A percentile compares a stretch with the other conserved stretches of the same genome.
Evolutionary conservation across 768 basidiomycete species (phyloP).

Genomic region (Phaffia australis): DNA sequence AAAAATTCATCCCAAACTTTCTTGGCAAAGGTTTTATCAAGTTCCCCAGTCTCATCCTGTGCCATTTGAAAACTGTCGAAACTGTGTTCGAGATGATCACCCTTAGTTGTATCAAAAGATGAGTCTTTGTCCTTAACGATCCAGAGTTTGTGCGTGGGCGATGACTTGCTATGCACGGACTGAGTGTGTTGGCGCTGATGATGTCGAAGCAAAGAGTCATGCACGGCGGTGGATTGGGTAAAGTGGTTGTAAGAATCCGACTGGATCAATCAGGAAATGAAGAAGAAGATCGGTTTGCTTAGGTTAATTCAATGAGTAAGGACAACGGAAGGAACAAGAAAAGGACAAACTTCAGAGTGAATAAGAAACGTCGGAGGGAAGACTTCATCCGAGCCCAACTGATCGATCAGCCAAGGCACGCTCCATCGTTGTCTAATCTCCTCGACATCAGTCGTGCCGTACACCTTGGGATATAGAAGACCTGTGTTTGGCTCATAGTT

Average conservation of each 20-base stretch:
- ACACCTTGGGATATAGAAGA: background rate
- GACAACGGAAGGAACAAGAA: background rate
- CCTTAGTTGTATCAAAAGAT: background rate
- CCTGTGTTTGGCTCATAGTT: background rate
- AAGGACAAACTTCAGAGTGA: background rate
- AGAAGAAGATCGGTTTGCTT: background rate
- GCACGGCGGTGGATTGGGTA: background rate
- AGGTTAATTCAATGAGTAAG: no score
- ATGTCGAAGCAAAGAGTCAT: background rate
- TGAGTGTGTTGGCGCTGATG: no score
- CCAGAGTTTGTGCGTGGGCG: background rate
- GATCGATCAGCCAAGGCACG: constrained; percentile 1
- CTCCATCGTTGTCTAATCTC: background rate
- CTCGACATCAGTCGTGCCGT: constrained; percentile 2
- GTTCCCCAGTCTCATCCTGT: background rate
- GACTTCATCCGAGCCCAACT: background rate
- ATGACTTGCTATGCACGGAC: no score
- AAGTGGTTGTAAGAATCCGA: background rate
- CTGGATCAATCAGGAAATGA: background rate
- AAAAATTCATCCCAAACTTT: constrained; percentile 4
- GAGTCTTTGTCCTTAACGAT: background rate
- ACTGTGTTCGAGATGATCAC: background rate
- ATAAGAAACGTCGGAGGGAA: background rate
- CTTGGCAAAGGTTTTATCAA: background rate
- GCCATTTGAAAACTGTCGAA: constrained; percentile 1